A percentile compares a stretch with the other conserved stretches of the same genome.
Conservation (phyloP, 2,329 filamentous ascomycete genomes). For the Pseudodiploospora longispora region DNA sequence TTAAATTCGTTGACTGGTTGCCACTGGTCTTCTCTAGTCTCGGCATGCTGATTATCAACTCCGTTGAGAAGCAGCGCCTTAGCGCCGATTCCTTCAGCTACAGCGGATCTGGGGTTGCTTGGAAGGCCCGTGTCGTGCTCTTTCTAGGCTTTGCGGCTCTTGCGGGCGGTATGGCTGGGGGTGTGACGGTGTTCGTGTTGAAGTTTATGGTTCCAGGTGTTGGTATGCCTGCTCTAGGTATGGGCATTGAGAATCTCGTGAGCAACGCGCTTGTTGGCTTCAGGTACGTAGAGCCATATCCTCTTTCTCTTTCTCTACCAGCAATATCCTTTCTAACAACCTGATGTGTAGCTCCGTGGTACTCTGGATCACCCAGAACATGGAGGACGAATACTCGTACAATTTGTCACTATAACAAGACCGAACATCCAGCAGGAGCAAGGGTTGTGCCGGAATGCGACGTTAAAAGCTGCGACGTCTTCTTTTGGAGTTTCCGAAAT, state of each 20-base stretch:
- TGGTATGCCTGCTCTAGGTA: slow-evolving; percentile 51
- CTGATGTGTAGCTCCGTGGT: slow-evolving; percentile 44
- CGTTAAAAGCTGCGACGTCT: too few relatives aligned
- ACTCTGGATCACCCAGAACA: slow-evolving; percentile 63
- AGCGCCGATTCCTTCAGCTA: slow-evolving; percentile 57
- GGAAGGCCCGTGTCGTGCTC: slow-evolving; percentile 60
- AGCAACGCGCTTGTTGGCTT: slow-evolving; percentile 56
- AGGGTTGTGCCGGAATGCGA: too few relatives aligned
- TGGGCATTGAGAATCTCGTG: slow-evolving; percentile 60
- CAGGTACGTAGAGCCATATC: slow-evolving; percentile 33
- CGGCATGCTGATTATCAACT: slow-evolving; percentile 66
- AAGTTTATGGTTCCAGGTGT: slow-evolving; percentile 53
- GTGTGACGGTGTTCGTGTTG: slow-evolving; percentile 60
- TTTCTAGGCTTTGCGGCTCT: slow-evolving; percentile 59
- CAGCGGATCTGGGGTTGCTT: slow-evolving; percentile 54
- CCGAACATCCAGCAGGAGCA: background rate
- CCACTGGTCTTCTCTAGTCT: slow-evolving; percentile 58
- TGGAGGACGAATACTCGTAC: slow-evolving; percentile 65
- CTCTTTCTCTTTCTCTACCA: background rate
- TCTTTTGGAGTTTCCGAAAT: too few relatives aligned
- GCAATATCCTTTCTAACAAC: slow-evolving; percentile 10
- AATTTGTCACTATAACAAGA: slow-evolving; percentile 49
- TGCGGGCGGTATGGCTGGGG: slow-evolving; percentile 60
- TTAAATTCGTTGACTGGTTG: slow-evolving; percentile 63
- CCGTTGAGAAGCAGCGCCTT: slow-evolving; percentile 58